These are phyloP conservation scores for Phytopythium ostracodes DNA, from an alignment of 352 stramenopile genomes.

Conservation along the genomic window DNA sequence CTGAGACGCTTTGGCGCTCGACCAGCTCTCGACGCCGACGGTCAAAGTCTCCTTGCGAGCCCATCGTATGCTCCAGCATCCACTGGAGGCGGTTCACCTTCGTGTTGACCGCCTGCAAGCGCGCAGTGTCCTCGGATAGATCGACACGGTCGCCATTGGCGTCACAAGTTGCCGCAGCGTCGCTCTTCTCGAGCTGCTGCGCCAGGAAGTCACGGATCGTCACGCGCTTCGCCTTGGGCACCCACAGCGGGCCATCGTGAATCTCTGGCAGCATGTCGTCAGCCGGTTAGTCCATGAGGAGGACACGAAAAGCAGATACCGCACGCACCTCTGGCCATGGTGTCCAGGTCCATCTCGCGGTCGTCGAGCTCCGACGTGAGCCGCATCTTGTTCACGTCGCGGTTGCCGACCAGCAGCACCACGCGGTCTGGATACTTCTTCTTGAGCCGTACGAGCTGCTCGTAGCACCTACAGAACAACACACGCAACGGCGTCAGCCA, in stretches of 20 bases:
- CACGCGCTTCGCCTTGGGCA: constrained; percentile 47
- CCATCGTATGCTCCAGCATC: constrained; percentile 91
- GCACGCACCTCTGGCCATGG: constrained; percentile 53
- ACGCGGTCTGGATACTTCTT: constrained; percentile 83
- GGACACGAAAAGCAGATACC: no score
- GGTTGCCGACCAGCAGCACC: constrained; percentile 91
- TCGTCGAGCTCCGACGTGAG: constrained; percentile 80
- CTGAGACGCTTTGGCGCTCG: constrained; percentile 9
- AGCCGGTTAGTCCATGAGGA: background rate
- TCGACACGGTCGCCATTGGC: background rate
- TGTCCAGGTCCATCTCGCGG: constrained; percentile 54
- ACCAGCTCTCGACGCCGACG: constrained; percentile 75
- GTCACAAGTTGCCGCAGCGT: background rate
- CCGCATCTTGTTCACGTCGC: constrained; percentile 93
- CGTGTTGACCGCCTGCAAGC: constrained; percentile 48
- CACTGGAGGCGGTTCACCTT: constrained; percentile 84
- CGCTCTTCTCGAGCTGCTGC: constrained; percentile 13
- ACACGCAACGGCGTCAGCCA: background rate
- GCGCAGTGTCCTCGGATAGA: constrained; percentile 1
- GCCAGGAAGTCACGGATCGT: constrained; percentile 48
- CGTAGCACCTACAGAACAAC: constrained; percentile 45
- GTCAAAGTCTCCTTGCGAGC: constrained; percentile 88
- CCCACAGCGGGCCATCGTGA: constrained; percentile 60
- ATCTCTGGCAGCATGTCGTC: constrained; percentile 36
- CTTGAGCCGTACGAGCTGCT: constrained; percentile 85